phyloP scores from a whole-genome alignment of 495 filamentous ascomycete genomes.

The Poronia punctata region DNA sequence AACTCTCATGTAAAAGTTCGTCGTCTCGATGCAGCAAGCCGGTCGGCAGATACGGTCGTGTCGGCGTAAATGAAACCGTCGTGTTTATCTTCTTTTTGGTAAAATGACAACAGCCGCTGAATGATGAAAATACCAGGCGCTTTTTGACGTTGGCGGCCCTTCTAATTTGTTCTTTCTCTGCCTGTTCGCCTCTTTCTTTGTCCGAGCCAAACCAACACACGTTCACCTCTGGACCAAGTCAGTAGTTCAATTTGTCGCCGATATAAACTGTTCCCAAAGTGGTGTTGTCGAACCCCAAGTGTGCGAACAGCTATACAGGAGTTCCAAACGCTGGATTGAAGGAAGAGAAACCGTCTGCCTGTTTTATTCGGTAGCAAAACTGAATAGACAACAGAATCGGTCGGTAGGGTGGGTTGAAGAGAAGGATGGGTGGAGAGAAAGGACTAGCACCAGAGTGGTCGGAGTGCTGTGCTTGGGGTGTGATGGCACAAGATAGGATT shows the following conservation, averaged over 20 bases:
- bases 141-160: conserved; percentile 1
- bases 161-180: conserved; percentile 7
- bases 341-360: conserved; percentile 1
- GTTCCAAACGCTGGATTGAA: not conserved
- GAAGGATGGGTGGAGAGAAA: conserved; percentile 2
- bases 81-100: conserved; percentile 6
- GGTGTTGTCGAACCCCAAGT: not conserved
- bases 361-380: conserved; percentile 5
- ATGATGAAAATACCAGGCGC: conserved; percentile 3
- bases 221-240: conserved; percentile 4
- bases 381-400: too few relatives aligned
- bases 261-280: conserved; percentile 3
- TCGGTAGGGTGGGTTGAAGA: not conserved
- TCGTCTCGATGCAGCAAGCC: conserved; percentile 14
- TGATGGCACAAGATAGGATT: conserved; percentile 6
- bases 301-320: conserved; percentile 1
- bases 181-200: conserved; percentile 11
- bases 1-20: too few relatives aligned
- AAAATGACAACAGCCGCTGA: conserved; percentile 3
- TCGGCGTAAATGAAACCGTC: conserved; percentile 2
- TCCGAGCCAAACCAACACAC: conserved; percentile 2
- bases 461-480: conserved; percentile 2
- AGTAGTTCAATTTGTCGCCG: not conserved
- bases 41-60: conserved; percentile 4
- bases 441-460: not conserved